phyloP scores from a whole-genome alignment of 2,329 filamentous ascomycete genomes.

The Endothia cerciana region DNA sequence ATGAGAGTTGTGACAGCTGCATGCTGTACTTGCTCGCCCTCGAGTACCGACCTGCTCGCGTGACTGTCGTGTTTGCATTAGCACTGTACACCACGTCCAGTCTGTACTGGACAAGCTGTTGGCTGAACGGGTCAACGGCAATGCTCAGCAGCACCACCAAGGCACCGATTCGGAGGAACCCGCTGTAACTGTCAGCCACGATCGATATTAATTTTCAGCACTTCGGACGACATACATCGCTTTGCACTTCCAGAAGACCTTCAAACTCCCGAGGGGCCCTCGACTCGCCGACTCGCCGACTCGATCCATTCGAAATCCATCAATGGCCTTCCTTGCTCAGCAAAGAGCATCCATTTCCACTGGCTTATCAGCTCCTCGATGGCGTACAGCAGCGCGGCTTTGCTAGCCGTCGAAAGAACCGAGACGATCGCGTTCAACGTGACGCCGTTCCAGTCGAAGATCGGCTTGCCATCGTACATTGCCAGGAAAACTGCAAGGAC shows the following conservation, averaged over 20 bases:
- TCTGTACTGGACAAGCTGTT: slow-evolving; percentile 19
- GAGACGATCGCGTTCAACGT: slow-evolving; percentile 18
- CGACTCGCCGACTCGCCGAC: slow-evolving; percentile 20
- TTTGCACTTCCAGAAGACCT: slow-evolving; percentile 7
- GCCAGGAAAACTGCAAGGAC: background rate
- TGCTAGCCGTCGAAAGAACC: slow-evolving; percentile 15
- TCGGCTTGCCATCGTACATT: slow-evolving; percentile 1
- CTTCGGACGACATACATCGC: background rate
- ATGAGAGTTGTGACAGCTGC: background rate
- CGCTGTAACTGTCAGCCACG: background rate
- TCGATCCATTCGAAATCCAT: slow-evolving; percentile 23
- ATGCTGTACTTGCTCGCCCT: slow-evolving; percentile 9
- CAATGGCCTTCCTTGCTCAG: background rate
- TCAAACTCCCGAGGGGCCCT: slow-evolving; percentile 16
- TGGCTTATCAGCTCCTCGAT: slow-evolving; percentile 17
- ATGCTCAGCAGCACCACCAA: slow-evolving; percentile 8
- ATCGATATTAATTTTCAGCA: background rate
- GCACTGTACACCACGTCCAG: slow-evolving; percentile 11
- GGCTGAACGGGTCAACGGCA: slow-evolving; percentile 20
- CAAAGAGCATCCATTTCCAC: slow-evolving; percentile 23
- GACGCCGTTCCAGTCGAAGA: slow-evolving; percentile 18
- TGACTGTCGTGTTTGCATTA: background rate
- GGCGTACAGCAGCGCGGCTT: slow-evolving; percentile 11
- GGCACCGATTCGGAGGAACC: slow-evolving; percentile 15
- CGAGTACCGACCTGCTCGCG: slow-evolving; percentile 8